Percentiles rank a stretch among this genome's conserved stretches.
These are phyloP conservation scores for Pichia manshurica DNA, from an alignment of 805 yeast genomes.

Conservation along the genomic window DNA sequence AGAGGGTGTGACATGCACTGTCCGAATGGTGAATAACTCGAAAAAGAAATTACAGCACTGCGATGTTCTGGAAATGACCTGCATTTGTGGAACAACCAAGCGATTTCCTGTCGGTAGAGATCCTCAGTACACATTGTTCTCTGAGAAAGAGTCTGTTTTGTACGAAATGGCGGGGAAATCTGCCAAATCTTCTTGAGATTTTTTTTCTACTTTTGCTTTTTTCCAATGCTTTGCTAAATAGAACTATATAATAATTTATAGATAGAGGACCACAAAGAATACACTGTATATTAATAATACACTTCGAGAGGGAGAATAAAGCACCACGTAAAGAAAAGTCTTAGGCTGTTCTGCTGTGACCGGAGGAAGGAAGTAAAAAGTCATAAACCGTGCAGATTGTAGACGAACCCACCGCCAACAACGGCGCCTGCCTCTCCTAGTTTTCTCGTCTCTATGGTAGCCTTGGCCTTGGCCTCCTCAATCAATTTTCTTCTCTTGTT, in stretches of 20 bases:
- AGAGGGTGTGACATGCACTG: slow-evolving; percentile 40
- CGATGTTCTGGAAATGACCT: slow-evolving; percentile 45
- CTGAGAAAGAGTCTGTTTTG: slow-evolving; percentile 34
- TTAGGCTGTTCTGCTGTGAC: not conserved
- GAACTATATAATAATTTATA: slow-evolving; percentile 2
- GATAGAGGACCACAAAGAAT: not conserved
- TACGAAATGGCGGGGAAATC: slow-evolving; percentile 14
- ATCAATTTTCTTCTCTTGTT: not conserved
- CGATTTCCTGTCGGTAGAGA: slow-evolving; percentile 60
- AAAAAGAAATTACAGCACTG: slow-evolving; percentile 27
- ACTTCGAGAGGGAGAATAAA: not conserved
- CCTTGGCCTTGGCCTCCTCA: not conserved
- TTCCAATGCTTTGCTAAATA: not conserved
- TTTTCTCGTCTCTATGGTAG: not conserved
- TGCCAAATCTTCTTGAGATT: too few relatives aligned
- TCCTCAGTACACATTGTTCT: slow-evolving; percentile 42
- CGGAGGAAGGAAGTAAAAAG: not conserved
- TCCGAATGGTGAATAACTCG: slow-evolving; percentile 39
- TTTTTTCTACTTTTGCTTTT: too few relatives aligned
- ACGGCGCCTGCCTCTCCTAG: slow-evolving; percentile 4
- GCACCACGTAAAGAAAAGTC: too few relatives aligned
- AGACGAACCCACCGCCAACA: slow-evolving; percentile 1
- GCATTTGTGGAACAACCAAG: slow-evolving; percentile 49
- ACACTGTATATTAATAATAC: not conserved
- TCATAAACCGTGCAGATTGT: not conserved